Evolutionary conservation across 1,284 basidiomycete genomes (phyloP).

Genomic region (Irpex sp.): DNA sequence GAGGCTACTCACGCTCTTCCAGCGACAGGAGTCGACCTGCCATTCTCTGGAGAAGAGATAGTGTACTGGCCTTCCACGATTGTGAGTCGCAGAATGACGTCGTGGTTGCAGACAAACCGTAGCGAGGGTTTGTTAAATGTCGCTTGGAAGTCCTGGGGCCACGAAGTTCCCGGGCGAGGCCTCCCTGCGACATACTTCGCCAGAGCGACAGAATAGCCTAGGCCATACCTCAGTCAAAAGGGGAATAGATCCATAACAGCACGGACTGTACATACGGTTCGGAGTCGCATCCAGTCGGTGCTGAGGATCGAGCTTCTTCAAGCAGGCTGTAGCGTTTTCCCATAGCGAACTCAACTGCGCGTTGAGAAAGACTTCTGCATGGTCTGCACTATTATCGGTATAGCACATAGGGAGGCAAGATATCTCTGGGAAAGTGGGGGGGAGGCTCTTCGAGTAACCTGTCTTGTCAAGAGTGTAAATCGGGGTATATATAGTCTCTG

Average conservation of each 20-base stretch:
- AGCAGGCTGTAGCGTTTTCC: slow-evolving; percentile 23
- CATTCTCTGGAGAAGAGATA: slow-evolving; percentile 11
- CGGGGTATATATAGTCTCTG: no score
- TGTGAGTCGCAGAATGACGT: slow-evolving; percentile 21
- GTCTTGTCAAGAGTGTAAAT: no score
- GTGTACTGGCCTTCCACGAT: slow-evolving; percentile 24
- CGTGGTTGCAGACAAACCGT: slow-evolving; percentile 29
- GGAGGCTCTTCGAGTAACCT: not conserved
- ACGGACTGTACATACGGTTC: not conserved
- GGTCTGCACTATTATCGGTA: slow-evolving; percentile 27
- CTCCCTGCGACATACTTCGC: slow-evolving; percentile 20
- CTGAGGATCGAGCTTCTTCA: slow-evolving; percentile 10
- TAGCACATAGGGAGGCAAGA: slow-evolving; percentile 22
- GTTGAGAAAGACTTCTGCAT: slow-evolving; percentile 28
- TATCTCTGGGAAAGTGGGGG: not conserved
- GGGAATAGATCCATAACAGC: not conserved
- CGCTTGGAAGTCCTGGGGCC: slow-evolving; percentile 18
- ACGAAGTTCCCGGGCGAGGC: slow-evolving; percentile 6
- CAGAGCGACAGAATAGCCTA: slow-evolving; percentile 19
- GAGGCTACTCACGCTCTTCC: not conserved
- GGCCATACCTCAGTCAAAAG: no score
- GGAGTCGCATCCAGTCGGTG: not conserved
- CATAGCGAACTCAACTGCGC: slow-evolving; percentile 27
- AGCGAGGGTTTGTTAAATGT: slow-evolving; percentile 21
- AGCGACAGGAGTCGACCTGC: not conserved